These are phyloP conservation scores for Cryphonectria naterciae DNA, from an alignment of 2,329 filamentous ascomycete genomes.

Conservation along the genomic window DNA sequence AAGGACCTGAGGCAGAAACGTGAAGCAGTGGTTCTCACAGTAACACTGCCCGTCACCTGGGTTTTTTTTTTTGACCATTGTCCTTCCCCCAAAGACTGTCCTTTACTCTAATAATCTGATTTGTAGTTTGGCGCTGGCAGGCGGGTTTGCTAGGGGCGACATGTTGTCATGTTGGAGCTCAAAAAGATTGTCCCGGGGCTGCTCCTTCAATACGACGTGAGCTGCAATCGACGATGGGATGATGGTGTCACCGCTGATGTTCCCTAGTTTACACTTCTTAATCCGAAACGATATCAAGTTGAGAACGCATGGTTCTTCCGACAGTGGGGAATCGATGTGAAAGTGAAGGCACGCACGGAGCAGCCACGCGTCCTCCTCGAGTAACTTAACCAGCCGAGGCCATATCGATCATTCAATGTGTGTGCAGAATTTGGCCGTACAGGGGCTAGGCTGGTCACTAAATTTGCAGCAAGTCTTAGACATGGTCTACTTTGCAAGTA, in stretches of 20 bases:
- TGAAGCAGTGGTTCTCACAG: slow-evolving; percentile 31
- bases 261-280: slow-evolving; percentile 12
- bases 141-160: slow-evolving; percentile 35
- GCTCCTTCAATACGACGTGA: slow-evolving; percentile 36
- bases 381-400: too few species aligned
- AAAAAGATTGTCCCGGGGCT: slow-evolving; percentile 37
- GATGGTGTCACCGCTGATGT: neutral
- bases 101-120: slow-evolving; percentile 13
- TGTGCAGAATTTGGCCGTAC: too few species aligned
- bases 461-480: too few species aligned
- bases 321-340: neutral
- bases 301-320: slow-evolving; percentile 2
- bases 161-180: slow-evolving; percentile 37
- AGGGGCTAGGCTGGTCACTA: too few species aligned
- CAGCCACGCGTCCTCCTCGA: too few species aligned
- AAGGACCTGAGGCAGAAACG: slow-evolving; percentile 25
- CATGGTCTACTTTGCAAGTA: too few species aligned
- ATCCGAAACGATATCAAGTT: neutral
- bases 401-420: too few species aligned
- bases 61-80: too few species aligned
- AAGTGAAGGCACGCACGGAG: neutral
- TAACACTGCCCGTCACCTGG: slow-evolving; percentile 18
- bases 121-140: slow-evolving; percentile 34
- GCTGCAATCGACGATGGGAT: neutral
- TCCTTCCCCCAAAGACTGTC: neutral